phyloP scores from a whole-genome alignment of 768 basidiomycete genomes.

The Lactarius hatsudake region DNA sequence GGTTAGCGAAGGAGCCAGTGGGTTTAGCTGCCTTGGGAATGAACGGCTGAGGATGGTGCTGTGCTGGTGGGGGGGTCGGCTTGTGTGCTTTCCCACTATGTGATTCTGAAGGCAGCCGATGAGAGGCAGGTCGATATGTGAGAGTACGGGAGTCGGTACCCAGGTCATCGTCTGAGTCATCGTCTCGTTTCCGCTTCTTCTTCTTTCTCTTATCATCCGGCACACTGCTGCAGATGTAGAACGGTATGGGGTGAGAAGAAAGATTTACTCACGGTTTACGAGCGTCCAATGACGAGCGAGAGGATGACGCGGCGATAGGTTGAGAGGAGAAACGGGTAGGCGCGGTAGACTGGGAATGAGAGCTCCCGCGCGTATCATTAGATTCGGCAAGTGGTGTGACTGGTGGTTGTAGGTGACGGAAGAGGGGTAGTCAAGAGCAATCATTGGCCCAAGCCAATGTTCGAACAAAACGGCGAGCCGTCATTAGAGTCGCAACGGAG shows the following conservation, averaged over 20 bases:
- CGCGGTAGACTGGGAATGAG: conserved; percentile 37
- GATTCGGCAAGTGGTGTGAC: conserved; percentile 53
- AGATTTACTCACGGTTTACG: conserved; percentile 53
- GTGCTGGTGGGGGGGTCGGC: conserved; percentile 40
- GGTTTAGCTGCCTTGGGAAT: conserved; percentile 59
- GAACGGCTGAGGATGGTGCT: conserved; percentile 37
- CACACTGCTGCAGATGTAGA: conserved; percentile 29
- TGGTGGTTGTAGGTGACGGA: conserved; percentile 13
- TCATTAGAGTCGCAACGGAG: conserved; percentile 3
- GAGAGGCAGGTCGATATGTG: conserved; percentile 14
- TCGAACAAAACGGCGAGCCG: background rate
- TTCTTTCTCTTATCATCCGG: conserved; percentile 72
- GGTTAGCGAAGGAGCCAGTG: conserved; percentile 39
- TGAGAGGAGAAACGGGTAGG: conserved; percentile 46
- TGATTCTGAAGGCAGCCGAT: conserved; percentile 19
- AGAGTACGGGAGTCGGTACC: conserved; percentile 37
- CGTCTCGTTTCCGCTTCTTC: conserved; percentile 81
- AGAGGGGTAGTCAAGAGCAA: background rate
- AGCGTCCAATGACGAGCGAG: conserved; percentile 58
- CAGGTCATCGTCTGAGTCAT: conserved; percentile 67
- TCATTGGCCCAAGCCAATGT: background rate
- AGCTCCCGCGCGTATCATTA: conserved; percentile 27
- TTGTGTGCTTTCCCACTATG: conserved; percentile 51
- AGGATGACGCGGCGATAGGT: conserved; percentile 41
- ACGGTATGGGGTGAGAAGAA: conserved; percentile 15